Conservation (phyloP, 805 yeast species). For the Zygoascus ofunaensis region DNA sequence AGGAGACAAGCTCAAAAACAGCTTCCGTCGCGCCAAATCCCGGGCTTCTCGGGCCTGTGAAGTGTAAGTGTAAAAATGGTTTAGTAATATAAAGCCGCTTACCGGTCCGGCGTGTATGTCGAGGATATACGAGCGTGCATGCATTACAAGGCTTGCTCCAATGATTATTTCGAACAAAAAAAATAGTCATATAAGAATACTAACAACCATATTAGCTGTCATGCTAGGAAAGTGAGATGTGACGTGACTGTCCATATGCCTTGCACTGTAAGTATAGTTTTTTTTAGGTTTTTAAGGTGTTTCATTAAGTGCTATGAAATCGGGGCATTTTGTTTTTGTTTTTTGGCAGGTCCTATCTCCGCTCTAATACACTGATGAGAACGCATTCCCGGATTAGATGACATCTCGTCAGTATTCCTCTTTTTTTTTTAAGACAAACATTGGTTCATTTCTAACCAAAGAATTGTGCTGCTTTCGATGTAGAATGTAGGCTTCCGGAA, state of each 20-base stretch:
- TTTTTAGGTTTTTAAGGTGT: too few species aligned
- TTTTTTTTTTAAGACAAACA: too few species aligned
- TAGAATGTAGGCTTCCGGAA: conserved; percentile 63
- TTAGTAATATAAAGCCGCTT: too few species aligned
- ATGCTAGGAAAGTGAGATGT: conserved; percentile 72
- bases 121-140: too few species aligned
- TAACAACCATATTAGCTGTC: conserved; percentile 34
- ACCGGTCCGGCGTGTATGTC: too few species aligned
- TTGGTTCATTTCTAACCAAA: not conserved
- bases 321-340: too few species aligned
- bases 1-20: conserved; percentile 9
- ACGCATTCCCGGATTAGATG: too few species aligned
- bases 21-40: conserved; percentile 22
- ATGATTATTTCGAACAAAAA: not conserved
- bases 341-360: too few species aligned
- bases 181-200: not conserved
- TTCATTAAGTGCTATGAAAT: too few species aligned
- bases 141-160: too few species aligned
- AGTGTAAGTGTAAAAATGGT: conserved; percentile 18
- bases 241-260: conserved; percentile 43
- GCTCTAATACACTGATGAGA: too few species aligned
- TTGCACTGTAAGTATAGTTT: conserved; percentile 37
- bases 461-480: conserved; percentile 41
- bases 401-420: too few species aligned
- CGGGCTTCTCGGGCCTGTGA: conserved; percentile 24